Evolutionary conservation across 345 rosid species (phyloP), one percentile per base, ranked within the genome.

Genomic region (Sapria himalayana): DNA sequence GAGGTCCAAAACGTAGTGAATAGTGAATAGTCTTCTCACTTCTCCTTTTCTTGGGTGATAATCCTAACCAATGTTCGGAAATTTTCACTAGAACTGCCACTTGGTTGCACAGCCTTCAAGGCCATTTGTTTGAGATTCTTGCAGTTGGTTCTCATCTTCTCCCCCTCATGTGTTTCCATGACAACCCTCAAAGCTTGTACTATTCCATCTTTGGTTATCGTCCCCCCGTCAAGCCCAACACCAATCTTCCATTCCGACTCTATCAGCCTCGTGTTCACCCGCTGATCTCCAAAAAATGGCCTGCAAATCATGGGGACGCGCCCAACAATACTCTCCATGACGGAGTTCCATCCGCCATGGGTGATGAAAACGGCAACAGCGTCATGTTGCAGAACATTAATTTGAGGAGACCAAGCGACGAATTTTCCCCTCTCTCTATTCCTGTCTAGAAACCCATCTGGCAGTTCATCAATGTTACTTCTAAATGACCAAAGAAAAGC

Each of bases 261-360:
- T 16, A 65, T 40, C 18, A 52, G 65, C 51, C 78, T 66, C 1
- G 81, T 58, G 34, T 74, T 71, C 16, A 60, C 60, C 36, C 4
- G 42, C 37, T 81, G 82, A 64, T 85, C 96, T 12, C 65, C 61
- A 24, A 73, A 74, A 43, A 58, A 48, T 0, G 92, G 76, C 19
- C 67, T 63, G 11, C 86, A 85, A 31, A 85, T 70, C 93, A 80
- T 65, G 1, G 91, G 85, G n/a, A 70, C 78, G 15, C 77, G 72
- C 37, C 70, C 73, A 16, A 63, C 62, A 43, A 80, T 46, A 39
- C 74, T 68, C 43, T 84, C 93, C 49, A 69, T 12, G 2, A 70
- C 62, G 1, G 85, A 79, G 50, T 84, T 84, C 89, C 81, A 79
- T 3, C 85, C 89, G 22, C 55, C 35, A 32, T 74, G 93, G 0